Percentiles rank a stretch among this genome's conserved stretches.
Evolutionary conservation across 2,329 filamentous ascomycete species (phyloP).

Genomic region (Arthroderma uncinatum): DNA sequence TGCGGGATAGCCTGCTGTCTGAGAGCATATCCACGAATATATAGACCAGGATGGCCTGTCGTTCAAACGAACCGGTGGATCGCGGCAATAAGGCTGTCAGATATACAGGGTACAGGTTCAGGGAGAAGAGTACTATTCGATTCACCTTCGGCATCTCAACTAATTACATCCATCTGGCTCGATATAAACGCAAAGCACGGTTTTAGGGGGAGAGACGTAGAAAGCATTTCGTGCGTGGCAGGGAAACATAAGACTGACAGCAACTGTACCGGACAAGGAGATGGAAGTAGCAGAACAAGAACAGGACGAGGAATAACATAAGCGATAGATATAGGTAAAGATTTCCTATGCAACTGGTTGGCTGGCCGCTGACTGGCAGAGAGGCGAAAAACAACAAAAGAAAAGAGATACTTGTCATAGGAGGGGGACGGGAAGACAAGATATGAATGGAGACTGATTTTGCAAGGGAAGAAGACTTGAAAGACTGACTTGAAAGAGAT

Average conservation of each 20-base stretch:
- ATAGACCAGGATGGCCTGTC: not conserved
- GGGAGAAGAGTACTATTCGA: no score
- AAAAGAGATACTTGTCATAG: not conserved
- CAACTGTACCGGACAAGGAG: no score
- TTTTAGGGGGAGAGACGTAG: no score
- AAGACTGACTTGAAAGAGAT: not conserved
- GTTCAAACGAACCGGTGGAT: no score
- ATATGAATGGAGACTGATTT: not conserved
- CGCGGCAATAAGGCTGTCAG: not conserved
- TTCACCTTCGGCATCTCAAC: no score
- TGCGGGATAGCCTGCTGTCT: not conserved
- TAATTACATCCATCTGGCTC: no score
- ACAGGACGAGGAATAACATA: not conserved
- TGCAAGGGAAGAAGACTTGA: not conserved
- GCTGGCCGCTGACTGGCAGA: conserved; percentile 23
- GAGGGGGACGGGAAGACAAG: no score
- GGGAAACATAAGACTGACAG: no score
- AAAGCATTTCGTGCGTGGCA: no score
- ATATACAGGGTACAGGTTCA: no score
- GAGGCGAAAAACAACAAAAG: not conserved
- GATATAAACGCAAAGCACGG: no score
- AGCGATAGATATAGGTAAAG: conserved; percentile 9
- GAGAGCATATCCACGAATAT: not conserved
- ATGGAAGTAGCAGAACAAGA: no score
- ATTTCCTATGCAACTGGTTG: conserved; percentile 14